A percentile compares a stretch with the other conserved stretches of the same genome.
phyloP scores from a whole-genome alignment of 2,329 filamentous ascomycete species.

The Ascomycota sp. region DNA sequence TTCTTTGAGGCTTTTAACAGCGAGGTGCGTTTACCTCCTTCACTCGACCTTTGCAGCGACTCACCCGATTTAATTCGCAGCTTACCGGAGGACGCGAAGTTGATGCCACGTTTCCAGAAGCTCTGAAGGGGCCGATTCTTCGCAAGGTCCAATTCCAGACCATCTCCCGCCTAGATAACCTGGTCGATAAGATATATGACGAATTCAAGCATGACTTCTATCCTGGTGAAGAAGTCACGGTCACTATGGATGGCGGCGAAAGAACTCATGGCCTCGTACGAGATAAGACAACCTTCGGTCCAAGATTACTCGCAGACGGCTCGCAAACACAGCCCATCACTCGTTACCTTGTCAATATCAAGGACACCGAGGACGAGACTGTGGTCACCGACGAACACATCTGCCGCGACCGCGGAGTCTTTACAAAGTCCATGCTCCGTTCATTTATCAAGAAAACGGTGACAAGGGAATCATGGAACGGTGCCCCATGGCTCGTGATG shows the following conservation, averaged over 20 bases:
- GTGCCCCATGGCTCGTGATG: conserved; percentile 93
- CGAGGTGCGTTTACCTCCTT: conserved; percentile 34
- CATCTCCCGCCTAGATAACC: conserved; percentile 67
- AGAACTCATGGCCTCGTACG: conserved; percentile 52
- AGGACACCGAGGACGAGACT: conserved; percentile 48
- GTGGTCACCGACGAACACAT: conserved; percentile 66
- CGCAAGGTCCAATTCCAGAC: conserved; percentile 81
- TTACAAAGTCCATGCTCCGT: conserved; percentile 81
- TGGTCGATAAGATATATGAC: conserved; percentile 44
- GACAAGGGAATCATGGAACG: conserved; percentile 76
- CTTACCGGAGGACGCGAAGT: conserved; percentile 66
- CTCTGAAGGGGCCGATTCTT: conserved; percentile 73
- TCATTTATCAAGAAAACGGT: conserved; percentile 91
- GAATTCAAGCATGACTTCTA: conserved; percentile 82
- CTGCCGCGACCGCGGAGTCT: conserved; percentile 67
- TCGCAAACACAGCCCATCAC: conserved; percentile 48
- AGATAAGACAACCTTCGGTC: conserved; percentile 62
- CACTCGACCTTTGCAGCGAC: neutral
- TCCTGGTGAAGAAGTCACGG: conserved; percentile 63
- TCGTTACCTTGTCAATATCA: conserved; percentile 58
- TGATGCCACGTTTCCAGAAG: conserved; percentile 75
- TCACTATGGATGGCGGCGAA: conserved; percentile 46
- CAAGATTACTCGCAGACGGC: conserved; percentile 38
- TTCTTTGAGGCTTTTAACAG: conserved; percentile 86
- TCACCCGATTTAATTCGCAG: conserved; percentile 17